Evolutionary conservation across 345 rosid genomes (phyloP).

Genomic region (Euclidium syriacum): DNA sequence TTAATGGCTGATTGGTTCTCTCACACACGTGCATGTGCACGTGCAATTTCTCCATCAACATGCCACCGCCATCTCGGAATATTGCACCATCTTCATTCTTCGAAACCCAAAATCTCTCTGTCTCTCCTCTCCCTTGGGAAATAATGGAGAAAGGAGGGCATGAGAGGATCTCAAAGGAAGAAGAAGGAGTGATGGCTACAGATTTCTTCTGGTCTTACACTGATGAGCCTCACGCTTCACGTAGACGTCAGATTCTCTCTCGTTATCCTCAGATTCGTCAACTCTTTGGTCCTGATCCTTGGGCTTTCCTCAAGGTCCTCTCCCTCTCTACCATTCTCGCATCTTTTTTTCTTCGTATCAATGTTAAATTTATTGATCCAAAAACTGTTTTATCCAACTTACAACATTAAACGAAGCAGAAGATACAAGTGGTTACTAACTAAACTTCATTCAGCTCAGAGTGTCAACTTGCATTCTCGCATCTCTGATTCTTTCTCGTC

Average conservation of each 20-base stretch:
- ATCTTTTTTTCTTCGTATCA: not conserved
- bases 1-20: not conserved
- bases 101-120: not conserved
- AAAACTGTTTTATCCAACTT: too few species aligned
- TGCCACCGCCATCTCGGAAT: not conserved
- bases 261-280: conserved; percentile 73
- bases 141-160: conserved; percentile 30
- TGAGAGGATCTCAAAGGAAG: conserved; percentile 21
- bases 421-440: too few species aligned
- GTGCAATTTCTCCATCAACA: not conserved
- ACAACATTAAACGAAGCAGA: too few species aligned
- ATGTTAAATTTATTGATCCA: too few species aligned
- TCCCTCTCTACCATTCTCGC: not conserved
- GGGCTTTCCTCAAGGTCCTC: conserved; percentile 61
- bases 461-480: too few species aligned
- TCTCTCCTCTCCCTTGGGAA: too few species aligned
- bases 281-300: conserved; percentile 87
- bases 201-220: conserved; percentile 95
- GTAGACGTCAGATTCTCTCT: conserved; percentile 84
- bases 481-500: not conserved
- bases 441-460: too few species aligned
- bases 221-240: conserved; percentile 82
- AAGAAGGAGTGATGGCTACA: conserved; percentile 52
- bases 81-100: not conserved
- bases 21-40: not conserved